Percentiles rank a stretch among this genome's conserved stretches.
These are phyloP conservation scores for Dicorynia guianensis DNA, from an alignment of 306 rosid species.

Conservation along the genomic window DNA sequence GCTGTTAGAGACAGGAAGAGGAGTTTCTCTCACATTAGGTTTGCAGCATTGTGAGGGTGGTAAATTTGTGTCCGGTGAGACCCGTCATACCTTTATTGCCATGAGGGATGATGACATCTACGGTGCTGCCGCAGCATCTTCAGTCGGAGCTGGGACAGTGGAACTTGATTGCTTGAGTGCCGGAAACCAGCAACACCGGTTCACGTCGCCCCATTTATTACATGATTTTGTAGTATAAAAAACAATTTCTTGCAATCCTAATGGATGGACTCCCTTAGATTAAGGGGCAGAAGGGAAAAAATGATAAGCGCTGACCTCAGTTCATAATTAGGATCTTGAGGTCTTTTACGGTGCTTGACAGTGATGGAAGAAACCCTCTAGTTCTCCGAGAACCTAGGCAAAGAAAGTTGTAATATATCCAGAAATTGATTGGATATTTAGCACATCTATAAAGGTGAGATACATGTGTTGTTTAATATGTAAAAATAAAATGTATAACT, in stretches of 20 bases:
- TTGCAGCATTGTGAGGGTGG: conserved; percentile 81
- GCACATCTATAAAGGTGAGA: conserved; percentile 47
- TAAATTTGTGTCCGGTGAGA: conserved; percentile 52
- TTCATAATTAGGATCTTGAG: neutral
- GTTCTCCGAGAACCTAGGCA: conserved; percentile 39
- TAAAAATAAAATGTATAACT: conserved; percentile 35
- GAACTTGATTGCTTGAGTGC: conserved; percentile 63
- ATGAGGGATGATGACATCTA: conserved; percentile 67
- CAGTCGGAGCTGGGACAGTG: conserved; percentile 55
- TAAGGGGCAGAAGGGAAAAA: conserved; percentile 16
- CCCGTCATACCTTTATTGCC: conserved; percentile 56
- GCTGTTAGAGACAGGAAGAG: conserved; percentile 58
- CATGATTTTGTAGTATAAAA: conserved; percentile 72
- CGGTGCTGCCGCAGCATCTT: conserved; percentile 55
- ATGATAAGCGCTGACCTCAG: neutral
- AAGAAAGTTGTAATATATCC: conserved; percentile 53
- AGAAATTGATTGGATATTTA: conserved; percentile 47
- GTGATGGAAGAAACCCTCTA: conserved; percentile 37
- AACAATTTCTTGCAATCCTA: conserved; percentile 29
- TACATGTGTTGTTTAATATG: conserved; percentile 38
- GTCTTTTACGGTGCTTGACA: conserved; percentile 44
- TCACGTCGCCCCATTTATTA: conserved; percentile 56
- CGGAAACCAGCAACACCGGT: conserved; percentile 66
- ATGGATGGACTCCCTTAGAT: conserved; percentile 19
- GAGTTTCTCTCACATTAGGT: conserved; percentile 79